These are phyloP conservation scores for Macaranga tanarius DNA, from an alignment of 441 rosid genomes.

Conservation along the genomic window DNA sequence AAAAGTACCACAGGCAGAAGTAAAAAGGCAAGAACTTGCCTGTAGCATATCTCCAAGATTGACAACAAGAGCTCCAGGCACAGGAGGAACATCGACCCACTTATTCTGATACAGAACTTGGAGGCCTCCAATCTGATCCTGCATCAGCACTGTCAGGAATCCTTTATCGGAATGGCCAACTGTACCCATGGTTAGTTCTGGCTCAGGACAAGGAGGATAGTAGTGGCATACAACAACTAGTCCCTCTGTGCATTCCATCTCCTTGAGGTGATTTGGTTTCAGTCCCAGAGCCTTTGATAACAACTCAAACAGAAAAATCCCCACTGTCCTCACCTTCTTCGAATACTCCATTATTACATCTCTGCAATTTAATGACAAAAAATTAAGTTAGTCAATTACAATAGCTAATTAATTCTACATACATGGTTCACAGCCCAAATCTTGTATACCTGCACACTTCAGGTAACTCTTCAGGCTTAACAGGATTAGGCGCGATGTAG, in stretches of 20 bases:
- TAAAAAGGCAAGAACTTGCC: slow-evolving; percentile 31
- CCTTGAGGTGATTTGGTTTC: slow-evolving; percentile 22
- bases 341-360: slow-evolving; percentile 30
- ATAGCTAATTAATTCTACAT: not conserved
- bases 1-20: too few relatives aligned
- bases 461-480: slow-evolving; percentile 17
- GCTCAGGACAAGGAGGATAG: slow-evolving; percentile 53
- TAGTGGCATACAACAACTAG: slow-evolving; percentile 37
- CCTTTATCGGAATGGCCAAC: slow-evolving; percentile 61
- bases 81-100: slow-evolving; percentile 79
- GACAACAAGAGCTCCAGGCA: slow-evolving; percentile 59
- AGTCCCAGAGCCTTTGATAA: slow-evolving; percentile 50
- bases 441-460: slow-evolving; percentile 8
- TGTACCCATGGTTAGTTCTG: slow-evolving; percentile 39
- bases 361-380: slow-evolving; percentile 8
- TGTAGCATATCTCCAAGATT: slow-evolving; percentile 81
- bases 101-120: slow-evolving; percentile 62
- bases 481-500: slow-evolving; percentile 16
- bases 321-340: slow-evolving; percentile 31
- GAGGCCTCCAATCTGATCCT: slow-evolving; percentile 78
- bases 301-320: slow-evolving; percentile 33
- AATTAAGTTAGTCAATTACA: not conserved
- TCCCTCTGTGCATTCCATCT: slow-evolving; percentile 25
- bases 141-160: slow-evolving; percentile 73
- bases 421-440: too few relatives aligned